Base-by-base conservation (phyloP, 805 yeast species). In the Candida bentonensis region DNA sequence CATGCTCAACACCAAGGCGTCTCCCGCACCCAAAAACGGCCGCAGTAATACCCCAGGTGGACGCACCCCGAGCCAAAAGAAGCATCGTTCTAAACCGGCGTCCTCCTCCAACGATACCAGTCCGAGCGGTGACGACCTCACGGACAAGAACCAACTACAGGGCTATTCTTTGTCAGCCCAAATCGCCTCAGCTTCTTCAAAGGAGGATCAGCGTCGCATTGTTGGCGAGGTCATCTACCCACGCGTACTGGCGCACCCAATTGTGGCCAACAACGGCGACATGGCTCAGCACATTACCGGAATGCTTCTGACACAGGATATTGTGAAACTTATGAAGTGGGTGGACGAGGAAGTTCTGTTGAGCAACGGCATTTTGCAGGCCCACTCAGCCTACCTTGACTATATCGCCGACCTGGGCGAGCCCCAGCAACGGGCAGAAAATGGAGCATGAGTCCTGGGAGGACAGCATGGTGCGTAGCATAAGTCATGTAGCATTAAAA, bases 211-310 rank as follows among this genome's bases (percentile, higher is more conserved):
- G 42, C 55, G 55, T 49, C 58, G 55, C 45, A 51, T 59, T 25
- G 52, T 88, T 62, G 96, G 96, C 69, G 95, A 88, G 72, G 92
- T 83, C 63, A 73, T 88, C 60, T 86, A 87, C 72, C 83, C 88
- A 58, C 80, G 76, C 71, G 85, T 87, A 54, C 76, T 79, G 51
- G 74, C 82, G 55, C 80, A 86, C 47, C 79, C 82, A 52, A 78
- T 80, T 66, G 82, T 87, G 51, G 75, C 76, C 54, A 87, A 81
- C 55, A 78, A 82, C 50, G 88, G 80, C 64, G 55, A 49, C n/a
- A 82, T 92, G 56, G 95, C 95, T 53, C 94, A 94, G 70, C 83
- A 82, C 68, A 79, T 88, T 60, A 88, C 96, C 51, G 96, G 96
- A 68, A 85, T 88, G 89, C 76, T 88, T 74, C 75, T 88, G 64